Percentiles rank a stretch among this genome's conserved stretches.
These are phyloP conservation scores for Alternaria postmessia DNA, from an alignment of 2,329 filamentous ascomycete species.

Conservation along the genomic window DNA sequence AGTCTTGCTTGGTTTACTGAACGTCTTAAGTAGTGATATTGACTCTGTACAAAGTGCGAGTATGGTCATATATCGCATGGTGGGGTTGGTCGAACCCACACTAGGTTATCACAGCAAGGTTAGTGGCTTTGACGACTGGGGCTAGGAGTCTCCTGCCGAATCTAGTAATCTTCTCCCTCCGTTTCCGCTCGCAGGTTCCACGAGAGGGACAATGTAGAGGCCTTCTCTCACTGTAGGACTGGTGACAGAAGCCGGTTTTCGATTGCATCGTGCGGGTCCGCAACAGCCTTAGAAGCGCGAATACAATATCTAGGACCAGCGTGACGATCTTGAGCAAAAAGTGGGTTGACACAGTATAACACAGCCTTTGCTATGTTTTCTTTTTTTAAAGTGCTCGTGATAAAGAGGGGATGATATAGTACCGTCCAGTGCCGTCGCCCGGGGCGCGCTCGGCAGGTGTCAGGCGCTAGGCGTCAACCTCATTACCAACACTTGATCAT, in stretches of 20 bases:
- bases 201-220: background rate
- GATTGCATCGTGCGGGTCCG: background rate
- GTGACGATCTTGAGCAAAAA: background rate
- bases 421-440: background rate
- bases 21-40: background rate
- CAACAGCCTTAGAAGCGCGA: too few species aligned
- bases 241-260: background rate
- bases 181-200: background rate
- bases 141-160: background rate
- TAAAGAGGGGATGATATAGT: background rate
- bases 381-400: background rate
- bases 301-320: too few species aligned
- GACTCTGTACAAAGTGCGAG: background rate
- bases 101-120: background rate
- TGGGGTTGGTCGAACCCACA: constrained; percentile 5
- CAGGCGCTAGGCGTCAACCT: background rate
- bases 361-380: background rate
- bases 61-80: background rate
- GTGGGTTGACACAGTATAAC: background rate
- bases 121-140: background rate
- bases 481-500: background rate
- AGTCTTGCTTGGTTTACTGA: background rate
- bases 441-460: background rate
- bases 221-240: background rate
- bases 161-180: background rate